A percentile compares a stretch with the other conserved stretches of the same genome.
phyloP scores from a whole-genome alignment of 2,329 filamentous ascomycete genomes.

The Coniochaeta hoffmannii region DNA sequence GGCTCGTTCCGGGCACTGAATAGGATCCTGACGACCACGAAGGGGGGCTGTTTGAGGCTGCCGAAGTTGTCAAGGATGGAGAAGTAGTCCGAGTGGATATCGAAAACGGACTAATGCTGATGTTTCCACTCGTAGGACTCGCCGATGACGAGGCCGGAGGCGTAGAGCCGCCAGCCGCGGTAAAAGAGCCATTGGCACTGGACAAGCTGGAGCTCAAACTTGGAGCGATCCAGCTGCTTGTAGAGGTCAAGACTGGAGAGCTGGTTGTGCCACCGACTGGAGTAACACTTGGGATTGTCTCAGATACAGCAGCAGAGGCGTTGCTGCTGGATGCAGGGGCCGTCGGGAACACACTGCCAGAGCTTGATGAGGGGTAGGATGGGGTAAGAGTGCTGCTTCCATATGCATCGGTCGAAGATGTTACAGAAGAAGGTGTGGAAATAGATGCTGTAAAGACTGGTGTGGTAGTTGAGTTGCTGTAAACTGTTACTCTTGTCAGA shows the following conservation, averaged over 20 bases:
- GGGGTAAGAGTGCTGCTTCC: conserved; percentile 5
- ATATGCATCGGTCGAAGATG: conserved; percentile 6
- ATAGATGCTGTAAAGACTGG: neutral
- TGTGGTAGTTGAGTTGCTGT: neutral
- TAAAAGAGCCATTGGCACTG: neutral
- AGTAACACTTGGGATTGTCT: conserved; percentile 2
- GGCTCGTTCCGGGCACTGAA: neutral
- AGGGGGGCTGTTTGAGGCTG: neutral
- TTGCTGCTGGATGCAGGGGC: conserved; percentile 1
- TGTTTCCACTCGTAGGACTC: neutral
- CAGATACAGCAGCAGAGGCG: neutral
- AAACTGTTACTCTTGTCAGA: neutral
- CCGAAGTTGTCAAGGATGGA: too few relatives aligned
- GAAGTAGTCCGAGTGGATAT: neutral
- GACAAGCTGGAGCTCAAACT: neutral
- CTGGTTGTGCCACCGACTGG: neutral
- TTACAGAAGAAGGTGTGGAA: neutral
- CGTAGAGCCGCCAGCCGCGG: neutral
- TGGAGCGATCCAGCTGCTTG: neutral
- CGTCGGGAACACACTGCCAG: neutral
- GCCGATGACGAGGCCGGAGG: neutral
- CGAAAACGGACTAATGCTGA: neutral
- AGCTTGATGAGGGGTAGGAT: neutral
- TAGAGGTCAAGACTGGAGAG: neutral
- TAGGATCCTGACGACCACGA: neutral